Evolutionary conservation across 1,284 basidiomycete genomes (phyloP).

Genomic region (Ustilago vetiveriae): DNA sequence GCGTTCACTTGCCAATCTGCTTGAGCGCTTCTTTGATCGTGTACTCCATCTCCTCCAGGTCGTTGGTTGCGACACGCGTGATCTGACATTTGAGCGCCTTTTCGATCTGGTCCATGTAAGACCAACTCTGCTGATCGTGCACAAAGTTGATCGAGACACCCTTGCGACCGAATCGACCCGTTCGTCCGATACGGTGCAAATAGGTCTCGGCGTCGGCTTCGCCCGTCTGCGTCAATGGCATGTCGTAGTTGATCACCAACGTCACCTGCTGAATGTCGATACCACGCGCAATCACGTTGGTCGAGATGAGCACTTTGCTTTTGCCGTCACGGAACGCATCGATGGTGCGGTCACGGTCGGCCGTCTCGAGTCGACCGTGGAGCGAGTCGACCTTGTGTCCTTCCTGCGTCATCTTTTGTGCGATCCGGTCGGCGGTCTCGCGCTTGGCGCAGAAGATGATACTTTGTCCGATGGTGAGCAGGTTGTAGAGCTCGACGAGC

Average conservation of each 20-base stretch:
- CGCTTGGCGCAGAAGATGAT: conserved; percentile 89
- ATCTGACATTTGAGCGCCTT: conserved; percentile 62
- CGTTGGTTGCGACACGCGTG: conserved; percentile 61
- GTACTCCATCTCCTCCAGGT: conserved; percentile 65
- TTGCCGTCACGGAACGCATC: conserved; percentile 94
- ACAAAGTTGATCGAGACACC: conserved; percentile 67
- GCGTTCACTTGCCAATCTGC: conserved; percentile 41
- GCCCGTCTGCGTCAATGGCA: conserved; percentile 75
- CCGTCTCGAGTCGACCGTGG: conserved; percentile 89
- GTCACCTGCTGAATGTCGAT: conserved; percentile 99
- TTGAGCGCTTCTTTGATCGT: conserved; percentile 65
- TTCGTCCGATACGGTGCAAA: conserved; percentile 88
- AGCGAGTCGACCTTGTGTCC: conserved; percentile 96
- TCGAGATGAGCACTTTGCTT: conserved; percentile 97
- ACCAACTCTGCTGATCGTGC: conserved; percentile 61
- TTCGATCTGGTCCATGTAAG: conserved; percentile 64
- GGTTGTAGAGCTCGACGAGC: conserved; percentile 86
- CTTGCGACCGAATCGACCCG: conserved; percentile 65
- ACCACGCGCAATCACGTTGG: conserved; percentile 96
- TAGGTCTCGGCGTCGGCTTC: conserved; percentile 94
- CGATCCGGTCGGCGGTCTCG: conserved; percentile 90
- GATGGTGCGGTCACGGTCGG: conserved; percentile 89
- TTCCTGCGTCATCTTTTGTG: conserved; percentile 86
- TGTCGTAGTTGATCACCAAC: conserved; percentile 82
- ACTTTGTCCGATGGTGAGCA: conserved; percentile 93